Evolutionary conservation across 1,284 basidiomycete genomes (phyloP), one percentile per base, ranked within the genome.

Genomic region (Boletus hoseneyae): DNA sequence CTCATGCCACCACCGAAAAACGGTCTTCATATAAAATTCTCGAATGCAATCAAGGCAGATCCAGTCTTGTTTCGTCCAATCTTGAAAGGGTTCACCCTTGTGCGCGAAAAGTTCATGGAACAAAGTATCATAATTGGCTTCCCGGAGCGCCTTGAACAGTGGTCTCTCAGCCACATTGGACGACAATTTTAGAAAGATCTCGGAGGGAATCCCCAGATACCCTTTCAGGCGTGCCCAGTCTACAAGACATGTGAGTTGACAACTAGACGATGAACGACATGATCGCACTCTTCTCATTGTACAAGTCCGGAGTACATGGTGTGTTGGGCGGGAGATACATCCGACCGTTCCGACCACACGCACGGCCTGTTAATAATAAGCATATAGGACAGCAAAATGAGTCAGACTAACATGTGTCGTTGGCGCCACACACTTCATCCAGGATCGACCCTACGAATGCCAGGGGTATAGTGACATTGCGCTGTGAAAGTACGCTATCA

Each of bases 371-470:
- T 9, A 13, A 33, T 16, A n/a, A 18, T 54, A 29, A 45, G 44
- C n/a, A 19, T 3, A 16, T 4, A 13, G 4, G 11, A 39, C 7
- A 36, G 16, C 13, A 29, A 16, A 6, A 9, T 41, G 34, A 4
- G 25, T 10, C 18, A 29, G 25, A 38, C 45, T 38, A n/a, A 57
- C 56, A 57, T 10, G n/a, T 33, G 23, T 57, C 43, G 13, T 33
- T n/a, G 16, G 13, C 15, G 15, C 57, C 51, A 30, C 45, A 35
- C 8, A 59, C 39, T 13, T 49, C 48, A 25, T 57, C 57, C 3
- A 59, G 21, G 40, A 54, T 50, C 3, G 56, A 48, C 9, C 54
- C 56, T 15, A 57, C 54, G 6, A 34, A 59, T n/a, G 18, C 47
- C 1, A 35, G 2, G 9, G 47, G 57, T 13, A 19, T 8, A 3